These are phyloP conservation scores for Globisporangium nodosum DNA, from an alignment of 352 stramenopile species.

Conservation along the genomic window DNA sequence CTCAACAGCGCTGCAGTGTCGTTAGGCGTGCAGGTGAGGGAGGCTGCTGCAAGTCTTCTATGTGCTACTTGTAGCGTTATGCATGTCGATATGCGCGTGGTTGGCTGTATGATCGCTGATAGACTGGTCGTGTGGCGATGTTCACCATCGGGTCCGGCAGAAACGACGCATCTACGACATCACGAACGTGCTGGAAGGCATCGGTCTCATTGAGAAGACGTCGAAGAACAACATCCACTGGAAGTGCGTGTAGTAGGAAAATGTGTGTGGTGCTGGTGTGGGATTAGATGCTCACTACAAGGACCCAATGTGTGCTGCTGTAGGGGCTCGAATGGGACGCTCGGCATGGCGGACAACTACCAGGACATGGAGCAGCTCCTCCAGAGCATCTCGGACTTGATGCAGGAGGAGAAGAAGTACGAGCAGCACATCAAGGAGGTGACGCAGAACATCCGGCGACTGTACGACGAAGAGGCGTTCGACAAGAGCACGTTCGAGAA, in stretches of 20 bases:
- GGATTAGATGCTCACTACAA: neutral
- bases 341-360: constrained; percentile 40
- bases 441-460: constrained; percentile 69
- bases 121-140: neutral
- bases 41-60: no score
- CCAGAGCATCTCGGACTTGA: constrained; percentile 73
- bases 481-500: constrained; percentile 75
- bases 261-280: neutral
- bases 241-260: constrained; percentile 59
- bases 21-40: constrained; percentile 66
- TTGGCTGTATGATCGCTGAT: neutral
- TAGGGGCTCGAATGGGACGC: constrained; percentile 46
- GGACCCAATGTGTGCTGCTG: neutral
- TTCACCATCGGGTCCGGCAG: constrained; percentile 17
- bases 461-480: constrained; percentile 82
- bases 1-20: constrained; percentile 90
- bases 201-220: constrained; percentile 96
- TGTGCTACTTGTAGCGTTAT: neutral
- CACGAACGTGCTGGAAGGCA: constrained; percentile 98
- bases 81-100: neutral
- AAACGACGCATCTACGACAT: constrained; percentile 99
- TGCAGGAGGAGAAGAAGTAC: constrained; percentile 77
- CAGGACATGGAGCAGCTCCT: constrained; percentile 72
- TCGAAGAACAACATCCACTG: constrained; percentile 99
- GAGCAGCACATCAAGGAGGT: constrained; percentile 83